These are phyloP conservation scores for Elaeis oleifera DNA, from an alignment of 202 grass and related monocot genomes.

Conservation along the genomic window DNA sequence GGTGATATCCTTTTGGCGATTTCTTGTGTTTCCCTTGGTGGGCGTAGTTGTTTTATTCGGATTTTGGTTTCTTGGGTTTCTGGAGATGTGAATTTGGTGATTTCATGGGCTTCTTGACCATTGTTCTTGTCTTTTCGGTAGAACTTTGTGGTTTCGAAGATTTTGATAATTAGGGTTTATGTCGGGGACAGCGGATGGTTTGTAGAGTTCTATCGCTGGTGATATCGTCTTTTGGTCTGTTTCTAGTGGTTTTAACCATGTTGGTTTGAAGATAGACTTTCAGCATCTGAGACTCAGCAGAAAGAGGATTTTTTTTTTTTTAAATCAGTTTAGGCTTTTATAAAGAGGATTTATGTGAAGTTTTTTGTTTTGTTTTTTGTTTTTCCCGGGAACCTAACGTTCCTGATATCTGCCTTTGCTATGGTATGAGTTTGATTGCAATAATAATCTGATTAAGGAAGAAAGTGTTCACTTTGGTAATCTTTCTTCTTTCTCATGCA, in stretches of 20 bases:
- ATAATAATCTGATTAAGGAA: no score
- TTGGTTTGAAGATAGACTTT: no score
- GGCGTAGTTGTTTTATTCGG: not conserved
- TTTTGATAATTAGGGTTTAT: not conserved
- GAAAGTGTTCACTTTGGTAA: no score
- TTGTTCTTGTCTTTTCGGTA: not conserved
- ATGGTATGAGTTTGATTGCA: no score
- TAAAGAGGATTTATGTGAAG: no score
- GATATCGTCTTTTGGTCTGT: not conserved
- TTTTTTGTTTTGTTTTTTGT: no score
- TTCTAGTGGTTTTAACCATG: not conserved
- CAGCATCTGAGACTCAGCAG: no score
- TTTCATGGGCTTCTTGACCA: not conserved
- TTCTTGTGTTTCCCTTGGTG: not conserved
- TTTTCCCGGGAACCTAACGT: no score
- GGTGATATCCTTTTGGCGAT: slow-evolving; percentile 25
- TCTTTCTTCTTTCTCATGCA: no score
- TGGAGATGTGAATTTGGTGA: not conserved
- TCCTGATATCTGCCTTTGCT: no score
- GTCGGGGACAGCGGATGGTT: not conserved
- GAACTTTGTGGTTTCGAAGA: not conserved
- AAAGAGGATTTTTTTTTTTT: no score
- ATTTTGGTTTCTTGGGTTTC: not conserved
- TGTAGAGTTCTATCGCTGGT: not conserved
- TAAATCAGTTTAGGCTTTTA: no score